These are phyloP conservation scores for Calocybe gangraenosa DNA, from an alignment of 768 basidiomycete genomes.

Conservation along the genomic window DNA sequence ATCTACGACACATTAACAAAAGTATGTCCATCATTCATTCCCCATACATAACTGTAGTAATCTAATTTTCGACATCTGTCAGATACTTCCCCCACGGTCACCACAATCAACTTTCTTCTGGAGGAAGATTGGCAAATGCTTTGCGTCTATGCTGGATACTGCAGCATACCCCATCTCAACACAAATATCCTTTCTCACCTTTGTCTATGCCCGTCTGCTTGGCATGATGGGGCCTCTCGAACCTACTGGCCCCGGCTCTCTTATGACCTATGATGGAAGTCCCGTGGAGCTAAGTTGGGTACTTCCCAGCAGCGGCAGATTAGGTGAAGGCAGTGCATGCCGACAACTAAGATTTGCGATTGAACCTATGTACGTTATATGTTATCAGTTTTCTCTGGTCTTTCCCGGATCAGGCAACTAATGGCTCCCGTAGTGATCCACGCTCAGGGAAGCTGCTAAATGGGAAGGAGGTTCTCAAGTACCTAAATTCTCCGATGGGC, in stretches of 20 bases:
- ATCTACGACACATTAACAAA: conserved; percentile 17
- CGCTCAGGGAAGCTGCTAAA: conserved; percentile 20
- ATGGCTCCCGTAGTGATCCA: conserved; percentile 20
- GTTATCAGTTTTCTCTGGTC: no score
- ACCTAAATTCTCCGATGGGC: conserved; percentile 22
- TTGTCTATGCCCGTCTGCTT: conserved; percentile 25
- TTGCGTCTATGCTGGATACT: conserved; percentile 26
- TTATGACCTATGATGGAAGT: conserved; percentile 29
- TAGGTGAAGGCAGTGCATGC: conserved; percentile 9
- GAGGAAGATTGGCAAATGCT: conserved; percentile 22
- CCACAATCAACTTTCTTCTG: conserved; percentile 22
- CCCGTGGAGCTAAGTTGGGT: conserved; percentile 31
- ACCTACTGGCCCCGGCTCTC: conserved; percentile 16
- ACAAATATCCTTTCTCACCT: conserved; percentile 25
- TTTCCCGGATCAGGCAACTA: neutral
- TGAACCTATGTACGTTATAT: conserved; percentile 27
- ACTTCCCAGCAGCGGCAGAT: conserved; percentile 19
- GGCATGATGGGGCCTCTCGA: conserved; percentile 26
- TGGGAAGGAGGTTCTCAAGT: conserved; percentile 23
- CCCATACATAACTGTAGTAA: neutral
- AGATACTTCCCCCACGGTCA: conserved; percentile 16
- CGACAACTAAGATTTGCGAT: conserved; percentile 29
- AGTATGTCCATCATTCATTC: conserved; percentile 7
- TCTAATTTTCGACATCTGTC: neutral
- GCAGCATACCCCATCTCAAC: conserved; percentile 19